These are phyloP conservation scores for Zymoseptoria crescenta DNA, from an alignment of 2,329 filamentous ascomycete genomes.

Conservation along the genomic window DNA sequence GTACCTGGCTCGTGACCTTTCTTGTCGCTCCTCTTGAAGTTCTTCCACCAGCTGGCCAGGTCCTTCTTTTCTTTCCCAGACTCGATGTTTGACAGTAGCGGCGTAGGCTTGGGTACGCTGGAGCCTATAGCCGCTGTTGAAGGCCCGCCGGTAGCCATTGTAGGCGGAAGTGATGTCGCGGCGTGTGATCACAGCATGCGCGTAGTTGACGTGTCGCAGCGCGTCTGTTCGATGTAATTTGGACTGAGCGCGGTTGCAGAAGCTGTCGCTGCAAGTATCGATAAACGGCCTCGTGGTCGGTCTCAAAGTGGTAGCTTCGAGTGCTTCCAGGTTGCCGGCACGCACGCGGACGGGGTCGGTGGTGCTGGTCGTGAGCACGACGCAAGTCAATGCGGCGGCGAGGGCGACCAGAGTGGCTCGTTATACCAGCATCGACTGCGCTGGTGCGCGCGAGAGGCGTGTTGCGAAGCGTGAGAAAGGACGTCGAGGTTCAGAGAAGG, in stretches of 20 bases:
- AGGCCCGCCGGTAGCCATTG: constrained; percentile 34
- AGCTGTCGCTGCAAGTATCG: not conserved
- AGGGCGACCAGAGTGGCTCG: not conserved
- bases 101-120: constrained; percentile 35
- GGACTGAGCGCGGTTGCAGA: not conserved
- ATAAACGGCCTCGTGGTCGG: not conserved
- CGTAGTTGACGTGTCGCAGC: not conserved
- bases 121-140: constrained; percentile 37
- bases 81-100: constrained; percentile 42
- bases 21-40: constrained; percentile 65
- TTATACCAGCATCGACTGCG: not conserved
- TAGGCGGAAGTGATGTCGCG: constrained; percentile 21
- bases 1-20: constrained; percentile 59
- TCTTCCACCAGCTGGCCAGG: constrained; percentile 94
- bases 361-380: not conserved
- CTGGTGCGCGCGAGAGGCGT: not conserved
- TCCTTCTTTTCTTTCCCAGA: constrained; percentile 80
- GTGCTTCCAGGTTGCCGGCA: not conserved
- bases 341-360: not conserved
- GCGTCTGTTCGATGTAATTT: not conserved
- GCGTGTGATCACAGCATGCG: constrained; percentile 4
- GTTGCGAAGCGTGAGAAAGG: not conserved
- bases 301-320: not conserved
- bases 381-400: not conserved
- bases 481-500: not conserved